These are phyloP conservation scores for Isatis tinctoria DNA, from an alignment of 345 rosid species.

Conservation along the genomic window DNA sequence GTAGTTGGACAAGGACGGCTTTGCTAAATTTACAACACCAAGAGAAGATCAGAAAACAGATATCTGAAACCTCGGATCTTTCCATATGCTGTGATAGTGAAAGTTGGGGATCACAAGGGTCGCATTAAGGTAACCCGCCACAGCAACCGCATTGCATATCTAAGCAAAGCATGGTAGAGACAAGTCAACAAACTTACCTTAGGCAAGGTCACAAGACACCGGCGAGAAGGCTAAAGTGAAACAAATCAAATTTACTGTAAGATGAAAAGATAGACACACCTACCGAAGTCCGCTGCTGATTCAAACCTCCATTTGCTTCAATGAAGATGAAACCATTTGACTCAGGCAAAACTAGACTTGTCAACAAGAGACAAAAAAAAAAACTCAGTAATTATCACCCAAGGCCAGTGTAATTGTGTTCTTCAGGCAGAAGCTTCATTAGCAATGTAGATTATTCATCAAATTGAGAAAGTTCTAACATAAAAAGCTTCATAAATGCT, in stretches of 20 bases:
- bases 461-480: not conserved
- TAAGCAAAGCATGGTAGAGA: slow-evolving; percentile 35
- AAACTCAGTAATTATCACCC: not conserved
- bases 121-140: slow-evolving; percentile 97
- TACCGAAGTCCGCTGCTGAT: slow-evolving; percentile 99
- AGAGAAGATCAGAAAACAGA: not conserved
- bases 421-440: not conserved
- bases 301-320: slow-evolving; percentile 96
- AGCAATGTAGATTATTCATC: not conserved
- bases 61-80: slow-evolving; percentile 74
- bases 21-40: not conserved
- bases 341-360: slow-evolving; percentile 67
- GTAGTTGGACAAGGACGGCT: not conserved
- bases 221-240: slow-evolving; percentile 3
- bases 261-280: slow-evolving; percentile 31
- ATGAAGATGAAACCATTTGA: slow-evolving; percentile 94
- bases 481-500: not conserved
- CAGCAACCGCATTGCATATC: slow-evolving; percentile 99
- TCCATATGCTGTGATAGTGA: slow-evolving; percentile 96
- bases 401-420: not conserved
- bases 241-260: not conserved
- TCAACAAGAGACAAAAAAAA: not conserved
- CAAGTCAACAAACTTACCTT: slow-evolving; percentile 10
- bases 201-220: not conserved
- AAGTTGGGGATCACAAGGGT: slow-evolving; percentile 91